Conservation (phyloP, 306 rosid species). For the Citrullus colocynthis region DNA sequence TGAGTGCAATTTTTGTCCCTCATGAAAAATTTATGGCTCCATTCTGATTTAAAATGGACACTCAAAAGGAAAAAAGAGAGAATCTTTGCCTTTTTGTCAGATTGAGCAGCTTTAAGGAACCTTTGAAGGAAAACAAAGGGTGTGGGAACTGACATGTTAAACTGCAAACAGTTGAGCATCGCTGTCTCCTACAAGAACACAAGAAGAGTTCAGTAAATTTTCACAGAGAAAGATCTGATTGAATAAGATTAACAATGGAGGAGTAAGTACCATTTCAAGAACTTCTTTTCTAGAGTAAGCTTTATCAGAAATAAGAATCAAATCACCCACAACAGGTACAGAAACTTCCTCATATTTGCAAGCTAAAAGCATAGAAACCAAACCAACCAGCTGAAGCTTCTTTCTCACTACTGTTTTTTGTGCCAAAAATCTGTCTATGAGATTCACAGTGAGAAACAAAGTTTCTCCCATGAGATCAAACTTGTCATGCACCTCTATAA, state of each 20-base stretch:
- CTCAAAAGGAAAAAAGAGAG: not conserved
- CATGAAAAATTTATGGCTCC: not conserved
- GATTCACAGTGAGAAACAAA: constrained; percentile 65
- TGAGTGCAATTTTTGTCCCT: not conserved
- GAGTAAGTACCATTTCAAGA: constrained; percentile 56
- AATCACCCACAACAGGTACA: constrained; percentile 76
- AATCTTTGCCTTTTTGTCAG: constrained; percentile 45
- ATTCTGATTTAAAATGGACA: not conserved
- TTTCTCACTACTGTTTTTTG: constrained; percentile 53
- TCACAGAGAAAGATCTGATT: not conserved
- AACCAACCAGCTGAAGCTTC: constrained; percentile 93
- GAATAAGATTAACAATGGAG: not conserved
- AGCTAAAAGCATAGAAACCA: constrained; percentile 96
- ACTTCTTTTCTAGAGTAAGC: constrained; percentile 76
- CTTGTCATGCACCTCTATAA: constrained; percentile 97
- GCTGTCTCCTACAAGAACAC: constrained; percentile 50
- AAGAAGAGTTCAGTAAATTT: constrained; percentile 1
- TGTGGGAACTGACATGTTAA: constrained; percentile 89
- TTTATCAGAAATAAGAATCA: constrained; percentile 77
- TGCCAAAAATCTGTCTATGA: constrained; percentile 73
- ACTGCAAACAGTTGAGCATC: constrained; percentile 71
- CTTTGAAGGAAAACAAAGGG: constrained; percentile 69
- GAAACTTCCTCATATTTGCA: constrained; percentile 98
- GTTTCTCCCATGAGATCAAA: constrained; percentile 89
- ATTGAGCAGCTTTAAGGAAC: constrained; percentile 93